Evolutionary conservation across 257 asterid genomes (phyloP).

Genomic region (Datura wrightii): DNA sequence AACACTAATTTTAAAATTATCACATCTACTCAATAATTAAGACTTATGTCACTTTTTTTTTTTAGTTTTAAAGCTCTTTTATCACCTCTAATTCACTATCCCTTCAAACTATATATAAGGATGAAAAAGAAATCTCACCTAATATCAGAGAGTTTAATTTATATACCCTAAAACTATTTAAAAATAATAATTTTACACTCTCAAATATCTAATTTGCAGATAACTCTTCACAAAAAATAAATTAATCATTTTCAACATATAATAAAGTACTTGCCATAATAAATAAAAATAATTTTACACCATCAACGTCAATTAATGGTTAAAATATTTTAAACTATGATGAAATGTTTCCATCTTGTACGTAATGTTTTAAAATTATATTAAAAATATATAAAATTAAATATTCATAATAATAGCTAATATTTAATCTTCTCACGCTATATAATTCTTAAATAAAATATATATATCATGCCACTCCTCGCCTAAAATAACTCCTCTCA

Average conservation of each 20-base stretch:
- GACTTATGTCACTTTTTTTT: too few species aligned
- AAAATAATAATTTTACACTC: neutral
- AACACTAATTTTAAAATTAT: too few species aligned
- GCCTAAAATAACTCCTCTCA: too few species aligned
- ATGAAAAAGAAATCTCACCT: neutral
- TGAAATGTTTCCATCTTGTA: neutral
- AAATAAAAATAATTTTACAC: neutral
- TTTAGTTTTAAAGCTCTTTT: too few species aligned
- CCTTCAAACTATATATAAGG: neutral
- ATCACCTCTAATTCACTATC: too few species aligned
- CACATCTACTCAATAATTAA: too few species aligned
- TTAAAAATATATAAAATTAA: neutral
- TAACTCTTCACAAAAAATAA: neutral
- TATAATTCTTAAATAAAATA: too few species aligned
- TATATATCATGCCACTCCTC: too few species aligned
- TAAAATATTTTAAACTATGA: neutral
- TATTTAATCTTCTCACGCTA: too few species aligned
- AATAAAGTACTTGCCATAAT: neutral
- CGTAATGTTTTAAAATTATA: neutral
- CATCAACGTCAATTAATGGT: neutral
- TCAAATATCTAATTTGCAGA: neutral
- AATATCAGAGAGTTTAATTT: neutral
- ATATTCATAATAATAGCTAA: too few species aligned
- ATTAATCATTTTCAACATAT: neutral
- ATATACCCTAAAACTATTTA: neutral